phyloP scores from a whole-genome alignment of 2,329 filamentous ascomycete genomes.

The Escovopsis weberi region DNA sequence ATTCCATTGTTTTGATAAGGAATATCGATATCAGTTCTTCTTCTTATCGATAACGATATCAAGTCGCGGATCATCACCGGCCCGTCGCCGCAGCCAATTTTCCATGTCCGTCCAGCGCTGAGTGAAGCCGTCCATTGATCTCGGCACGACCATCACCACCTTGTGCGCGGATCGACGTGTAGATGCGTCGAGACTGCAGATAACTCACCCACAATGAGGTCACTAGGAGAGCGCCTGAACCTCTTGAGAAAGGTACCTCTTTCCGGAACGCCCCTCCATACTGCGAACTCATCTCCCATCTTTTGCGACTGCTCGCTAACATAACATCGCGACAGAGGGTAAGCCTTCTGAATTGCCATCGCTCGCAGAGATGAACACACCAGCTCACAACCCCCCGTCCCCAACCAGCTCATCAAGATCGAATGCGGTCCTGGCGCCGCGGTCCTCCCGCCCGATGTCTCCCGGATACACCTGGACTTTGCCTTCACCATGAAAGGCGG shows the following conservation, averaged over 20 bases:
- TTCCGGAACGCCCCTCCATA: no score
- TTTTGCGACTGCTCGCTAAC: not conserved
- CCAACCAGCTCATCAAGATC: conserved; percentile 52
- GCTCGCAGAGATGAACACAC: conserved; percentile 6
- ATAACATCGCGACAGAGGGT: conserved; percentile 26
- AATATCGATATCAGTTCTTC: no score
- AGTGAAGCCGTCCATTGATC: not conserved
- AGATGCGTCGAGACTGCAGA: conserved; percentile 2
- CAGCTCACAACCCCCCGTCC: conserved; percentile 12
- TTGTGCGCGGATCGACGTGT: conserved; percentile 3
- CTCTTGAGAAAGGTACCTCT: conserved; percentile 51
- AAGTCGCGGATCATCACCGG: conserved; percentile 11
- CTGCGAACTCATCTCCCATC: not conserved
- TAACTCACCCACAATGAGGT: conserved; percentile 19
- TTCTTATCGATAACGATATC: no score
- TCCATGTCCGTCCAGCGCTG: conserved; percentile 4
- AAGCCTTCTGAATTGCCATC: conserved; percentile 8
- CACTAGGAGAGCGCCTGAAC: conserved; percentile 55
- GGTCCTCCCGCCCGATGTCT: conserved; percentile 61
- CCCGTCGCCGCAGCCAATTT: conserved; percentile 12
- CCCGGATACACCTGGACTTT: conserved; percentile 63
- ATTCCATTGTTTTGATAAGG: no score
- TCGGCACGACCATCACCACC: conserved; percentile 1
- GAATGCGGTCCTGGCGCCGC: conserved; percentile 73
- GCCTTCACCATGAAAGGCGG: conserved; percentile 45